Evolutionary conservation across 208 protist genomes (phyloP).

Genomic region (Acanthamoeba triangularis): DNA sequence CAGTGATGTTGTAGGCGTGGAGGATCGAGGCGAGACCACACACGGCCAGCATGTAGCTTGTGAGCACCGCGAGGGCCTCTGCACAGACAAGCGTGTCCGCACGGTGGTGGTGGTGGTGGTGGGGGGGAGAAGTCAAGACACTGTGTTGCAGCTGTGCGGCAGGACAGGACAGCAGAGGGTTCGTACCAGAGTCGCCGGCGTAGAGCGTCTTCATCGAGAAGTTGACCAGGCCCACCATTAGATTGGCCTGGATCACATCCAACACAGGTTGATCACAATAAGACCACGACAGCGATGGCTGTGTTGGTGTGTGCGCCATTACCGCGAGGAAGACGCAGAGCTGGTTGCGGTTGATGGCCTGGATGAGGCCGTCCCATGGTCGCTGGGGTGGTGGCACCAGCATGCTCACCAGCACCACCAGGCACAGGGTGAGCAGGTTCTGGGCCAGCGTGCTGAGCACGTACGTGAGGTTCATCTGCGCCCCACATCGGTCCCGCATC

Average conservation of each 20-base stretch:
- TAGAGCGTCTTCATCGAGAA: slow-evolving; percentile 84
- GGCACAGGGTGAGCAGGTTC: slow-evolving; percentile 35
- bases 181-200: not conserved
- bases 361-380: not conserved
- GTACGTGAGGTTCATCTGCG: slow-evolving; percentile 59
- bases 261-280: not conserved
- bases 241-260: slow-evolving; percentile 77
- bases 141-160: too few species aligned
- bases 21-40: not conserved
- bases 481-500: slow-evolving; percentile 51
- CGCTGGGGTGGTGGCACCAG: not conserved
- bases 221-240: slow-evolving; percentile 87
- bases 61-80: not conserved
- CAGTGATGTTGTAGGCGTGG: not conserved
- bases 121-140: not conserved
- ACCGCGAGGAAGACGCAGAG: slow-evolving; percentile 83
- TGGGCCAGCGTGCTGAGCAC: slow-evolving; percentile 55
- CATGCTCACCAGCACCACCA: not conserved
- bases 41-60: not conserved
- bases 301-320: not conserved
- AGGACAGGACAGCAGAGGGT: too few species aligned
- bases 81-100: not conserved
- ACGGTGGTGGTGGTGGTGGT: not conserved
- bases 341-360: slow-evolving; percentile 85
- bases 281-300: not conserved